phyloP scores from a whole-genome alignment of 352 stramenopile species.

The Blastocystis sp. region DNA sequence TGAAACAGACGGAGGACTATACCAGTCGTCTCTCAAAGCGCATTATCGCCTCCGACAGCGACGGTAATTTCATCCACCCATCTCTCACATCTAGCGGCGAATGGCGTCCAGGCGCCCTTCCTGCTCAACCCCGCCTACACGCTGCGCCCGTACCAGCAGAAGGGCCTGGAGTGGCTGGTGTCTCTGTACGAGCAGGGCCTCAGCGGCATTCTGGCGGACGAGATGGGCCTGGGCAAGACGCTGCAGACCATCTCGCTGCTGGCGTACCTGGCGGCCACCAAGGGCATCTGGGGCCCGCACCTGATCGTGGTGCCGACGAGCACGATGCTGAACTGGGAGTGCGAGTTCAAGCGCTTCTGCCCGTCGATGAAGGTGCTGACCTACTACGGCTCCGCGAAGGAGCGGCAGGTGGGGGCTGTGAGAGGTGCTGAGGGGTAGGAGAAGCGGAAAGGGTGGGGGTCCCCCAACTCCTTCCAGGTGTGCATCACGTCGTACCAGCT shows the following conservation, averaged over 20 bases:
- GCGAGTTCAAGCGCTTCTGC: slow-evolving; percentile 95
- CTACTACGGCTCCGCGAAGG: slow-evolving; percentile 96
- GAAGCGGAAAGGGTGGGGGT: slow-evolving; percentile 89
- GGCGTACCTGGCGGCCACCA: slow-evolving; percentile 85
- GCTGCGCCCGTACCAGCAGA: slow-evolving; percentile 82
- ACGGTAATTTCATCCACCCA: slow-evolving; percentile 55
- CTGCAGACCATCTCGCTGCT: slow-evolving; percentile 98
- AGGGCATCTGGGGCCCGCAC: slow-evolving; percentile 93
- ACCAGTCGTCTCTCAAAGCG: slow-evolving; percentile 79
- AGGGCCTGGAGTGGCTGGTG: slow-evolving; percentile 94
- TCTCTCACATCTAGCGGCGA: slow-evolving; percentile 72
- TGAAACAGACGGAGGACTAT: slow-evolving; percentile 94
- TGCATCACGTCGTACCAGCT: slow-evolving; percentile 98
- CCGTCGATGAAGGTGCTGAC: slow-evolving; percentile 93
- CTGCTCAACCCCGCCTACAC: slow-evolving; percentile 72
- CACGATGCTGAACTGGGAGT: slow-evolving; percentile 97
- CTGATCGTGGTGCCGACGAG: slow-evolving; percentile 95
- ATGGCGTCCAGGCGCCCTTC: slow-evolving; percentile 72
- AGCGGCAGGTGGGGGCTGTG: slow-evolving; percentile 80
- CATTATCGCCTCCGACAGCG: slow-evolving; percentile 72
- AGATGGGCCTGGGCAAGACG: slow-evolving; percentile 90
- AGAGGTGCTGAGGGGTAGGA: slow-evolving; percentile 71
- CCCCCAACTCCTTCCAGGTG: slow-evolving; percentile 91
- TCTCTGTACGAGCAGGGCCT: slow-evolving; percentile 91
- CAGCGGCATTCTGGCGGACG: slow-evolving; percentile 97